Conservation (phyloP, 352 stramenopile genomes). For the Globisporangium spiculum region DNA sequence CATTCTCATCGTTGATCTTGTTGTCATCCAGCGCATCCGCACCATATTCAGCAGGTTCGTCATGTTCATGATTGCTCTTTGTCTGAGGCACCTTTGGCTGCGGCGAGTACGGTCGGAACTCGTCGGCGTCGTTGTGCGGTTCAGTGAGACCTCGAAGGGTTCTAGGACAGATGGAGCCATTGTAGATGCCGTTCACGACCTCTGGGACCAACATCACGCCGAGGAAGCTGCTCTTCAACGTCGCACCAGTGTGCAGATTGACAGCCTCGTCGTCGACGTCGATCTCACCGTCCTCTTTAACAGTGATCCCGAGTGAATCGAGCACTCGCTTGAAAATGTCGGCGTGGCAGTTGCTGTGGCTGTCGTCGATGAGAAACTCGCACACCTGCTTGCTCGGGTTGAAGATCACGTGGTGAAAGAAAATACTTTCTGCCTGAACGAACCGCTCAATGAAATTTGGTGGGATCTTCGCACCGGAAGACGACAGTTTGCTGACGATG, state of each 20-base stretch:
- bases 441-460: conserved; percentile 53
- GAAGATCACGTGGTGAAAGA: conserved; percentile 79
- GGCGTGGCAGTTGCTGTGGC: conserved; percentile 42
- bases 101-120: conserved; percentile 7
- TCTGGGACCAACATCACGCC: conserved; percentile 33
- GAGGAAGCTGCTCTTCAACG: conserved; percentile 39
- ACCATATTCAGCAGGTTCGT: background rate
- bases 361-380: conserved; percentile 52
- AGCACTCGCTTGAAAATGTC: conserved; percentile 46
- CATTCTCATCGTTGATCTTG: background rate
- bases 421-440: conserved; percentile 63
- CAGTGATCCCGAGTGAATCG: conserved; percentile 33
- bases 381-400: conserved; percentile 41
- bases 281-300: conserved; percentile 11
- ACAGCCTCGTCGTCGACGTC: background rate
- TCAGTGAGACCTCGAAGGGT: conserved; percentile 19
- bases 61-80: background rate
- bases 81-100: background rate
- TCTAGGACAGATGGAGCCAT: conserved; percentile 39
- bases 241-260: conserved; percentile 31
- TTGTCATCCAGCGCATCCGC: background rate
- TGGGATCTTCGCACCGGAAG: conserved; percentile 43
- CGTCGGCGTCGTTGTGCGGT: conserved; percentile 6
- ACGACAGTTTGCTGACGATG: conserved; percentile 58
- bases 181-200: conserved; percentile 46